phyloP scores from a whole-genome alignment of 345 rosid species.

The Melastoma malabathricum region DNA sequence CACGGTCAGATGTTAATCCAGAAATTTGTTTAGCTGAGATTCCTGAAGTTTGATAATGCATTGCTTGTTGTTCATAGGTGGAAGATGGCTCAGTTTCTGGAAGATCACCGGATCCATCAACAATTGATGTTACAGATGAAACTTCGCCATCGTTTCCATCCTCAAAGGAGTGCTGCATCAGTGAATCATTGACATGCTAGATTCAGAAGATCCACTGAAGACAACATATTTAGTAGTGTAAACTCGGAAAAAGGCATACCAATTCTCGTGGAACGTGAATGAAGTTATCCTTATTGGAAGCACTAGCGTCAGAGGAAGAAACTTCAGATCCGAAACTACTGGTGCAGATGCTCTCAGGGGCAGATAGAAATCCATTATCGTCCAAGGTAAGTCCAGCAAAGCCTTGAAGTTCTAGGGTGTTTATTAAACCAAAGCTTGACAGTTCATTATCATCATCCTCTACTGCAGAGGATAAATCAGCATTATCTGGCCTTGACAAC shows the following conservation, averaged over 20 bases:
- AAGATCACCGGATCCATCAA: no score
- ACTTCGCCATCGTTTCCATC: no score
- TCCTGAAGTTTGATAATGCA: slow-evolving; percentile 3
- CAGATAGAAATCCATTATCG: slow-evolving; percentile 68
- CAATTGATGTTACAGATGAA: no score
- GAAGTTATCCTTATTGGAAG: slow-evolving; percentile 23
- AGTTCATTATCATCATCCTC: slow-evolving; percentile 30
- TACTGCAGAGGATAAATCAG: slow-evolving; percentile 25
- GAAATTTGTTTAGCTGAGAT: slow-evolving; percentile 6
- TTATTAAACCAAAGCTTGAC: slow-evolving; percentile 28
- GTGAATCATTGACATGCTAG: no score
- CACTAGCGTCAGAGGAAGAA: slow-evolving; percentile 26
- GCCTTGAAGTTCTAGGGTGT: slow-evolving; percentile 22
- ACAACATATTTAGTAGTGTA: no score
- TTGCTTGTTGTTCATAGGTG: no score
- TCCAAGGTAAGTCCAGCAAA: slow-evolving; percentile 27
- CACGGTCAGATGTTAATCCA: slow-evolving; percentile 15
- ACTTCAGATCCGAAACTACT: slow-evolving; percentile 38
- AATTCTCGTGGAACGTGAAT: slow-evolving; percentile 8
- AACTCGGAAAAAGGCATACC: no score
- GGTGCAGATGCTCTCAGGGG: slow-evolving; percentile 59
- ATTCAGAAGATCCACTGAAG: no score
- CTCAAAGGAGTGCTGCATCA: no score
- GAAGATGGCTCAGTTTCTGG: no score
- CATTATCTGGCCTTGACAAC: slow-evolving; percentile 38